Evolutionary conservation across 2,329 filamentous ascomycete species (phyloP).

Genomic region (Albophoma yamanashiensis): DNA sequence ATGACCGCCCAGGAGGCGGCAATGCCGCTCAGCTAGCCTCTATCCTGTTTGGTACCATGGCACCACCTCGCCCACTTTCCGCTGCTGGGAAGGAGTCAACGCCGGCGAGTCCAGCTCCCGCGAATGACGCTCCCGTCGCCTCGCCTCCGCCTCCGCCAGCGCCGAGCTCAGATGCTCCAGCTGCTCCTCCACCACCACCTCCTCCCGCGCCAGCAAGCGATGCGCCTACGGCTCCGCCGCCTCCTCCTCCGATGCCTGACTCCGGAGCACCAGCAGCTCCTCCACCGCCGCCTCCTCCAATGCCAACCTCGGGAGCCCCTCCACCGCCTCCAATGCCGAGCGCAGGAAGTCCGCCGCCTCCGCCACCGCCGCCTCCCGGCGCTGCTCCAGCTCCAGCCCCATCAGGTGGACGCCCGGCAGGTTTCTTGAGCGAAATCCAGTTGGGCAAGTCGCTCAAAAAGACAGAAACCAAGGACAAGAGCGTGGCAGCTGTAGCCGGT

Average conservation of each 20-base stretch:
- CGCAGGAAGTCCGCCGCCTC: conserved; percentile 27
- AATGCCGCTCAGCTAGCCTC: conserved; percentile 88
- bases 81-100: conserved; percentile 62
- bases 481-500: conserved; percentile 61
- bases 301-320: conserved; percentile 25
- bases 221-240: conserved; percentile 13
- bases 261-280: conserved; percentile 13
- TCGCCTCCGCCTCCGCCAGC: conserved; percentile 19
- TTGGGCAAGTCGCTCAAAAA: conserved; percentile 72
- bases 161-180: conserved; percentile 15
- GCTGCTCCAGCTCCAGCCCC: conserved; percentile 34
- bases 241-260: conserved; percentile 17
- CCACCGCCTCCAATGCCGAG: conserved; percentile 21
- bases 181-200: conserved; percentile 19
- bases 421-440: conserved; percentile 75
- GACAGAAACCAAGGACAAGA: conserved; percentile 82
- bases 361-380: conserved; percentile 34
- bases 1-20: conserved; percentile 67
- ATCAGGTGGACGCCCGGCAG: conserved; percentile 39
- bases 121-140: conserved; percentile 28
- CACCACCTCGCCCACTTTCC: conserved; percentile 77
- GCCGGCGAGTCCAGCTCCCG: conserved; percentile 25
- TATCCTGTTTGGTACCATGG: conserved; percentile 96
- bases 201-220: conserved; percentile 14
- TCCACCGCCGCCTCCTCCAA: conserved; percentile 21